Percentiles rank a stretch among this genome's conserved stretches.
These are phyloP conservation scores for Beauveria australis DNA, from an alignment of 2,329 filamentous ascomycete species.

Conservation along the genomic window DNA sequence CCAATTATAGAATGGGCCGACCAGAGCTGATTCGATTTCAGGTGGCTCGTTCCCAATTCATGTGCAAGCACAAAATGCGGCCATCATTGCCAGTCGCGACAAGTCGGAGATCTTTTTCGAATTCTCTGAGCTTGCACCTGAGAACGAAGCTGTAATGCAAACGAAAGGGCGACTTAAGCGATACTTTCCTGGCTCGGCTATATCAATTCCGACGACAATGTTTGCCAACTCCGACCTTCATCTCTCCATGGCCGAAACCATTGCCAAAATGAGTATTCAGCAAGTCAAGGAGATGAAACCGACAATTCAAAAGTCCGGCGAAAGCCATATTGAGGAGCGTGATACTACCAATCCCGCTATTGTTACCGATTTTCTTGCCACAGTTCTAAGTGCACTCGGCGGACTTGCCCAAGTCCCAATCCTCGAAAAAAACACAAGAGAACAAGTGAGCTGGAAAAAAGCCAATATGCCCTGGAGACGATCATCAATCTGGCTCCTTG, in stretches of 20 bases:
- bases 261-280: neutral
- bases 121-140: neutral
- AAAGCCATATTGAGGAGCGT: neutral
- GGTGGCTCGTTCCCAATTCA: neutral
- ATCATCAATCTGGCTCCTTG: slow-evolving; percentile 44
- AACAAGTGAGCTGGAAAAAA: neutral
- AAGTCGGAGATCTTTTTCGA: neutral
- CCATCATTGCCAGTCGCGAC: neutral
- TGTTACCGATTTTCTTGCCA: slow-evolving; percentile 1
- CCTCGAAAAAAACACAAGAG: slow-evolving; percentile 1
- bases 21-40: neutral
- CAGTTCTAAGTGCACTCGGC: neutral
- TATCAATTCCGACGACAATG: neutral
- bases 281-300: neutral
- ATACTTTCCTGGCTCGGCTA: neutral
- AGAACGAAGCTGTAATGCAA: neutral
- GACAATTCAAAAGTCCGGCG: neutral
- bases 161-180: neutral
- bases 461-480: slow-evolving; percentile 19
- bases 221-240: neutral
- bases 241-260: neutral
- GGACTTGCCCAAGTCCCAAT: neutral
- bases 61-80: neutral
- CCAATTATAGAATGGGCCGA: too few relatives aligned
- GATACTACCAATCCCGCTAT: neutral